Evolutionary conservation across 164 flowering plant genomes (phyloP), one percentile per base, ranked within the genome.

Genomic region (Hamamelis virginiana): DNA sequence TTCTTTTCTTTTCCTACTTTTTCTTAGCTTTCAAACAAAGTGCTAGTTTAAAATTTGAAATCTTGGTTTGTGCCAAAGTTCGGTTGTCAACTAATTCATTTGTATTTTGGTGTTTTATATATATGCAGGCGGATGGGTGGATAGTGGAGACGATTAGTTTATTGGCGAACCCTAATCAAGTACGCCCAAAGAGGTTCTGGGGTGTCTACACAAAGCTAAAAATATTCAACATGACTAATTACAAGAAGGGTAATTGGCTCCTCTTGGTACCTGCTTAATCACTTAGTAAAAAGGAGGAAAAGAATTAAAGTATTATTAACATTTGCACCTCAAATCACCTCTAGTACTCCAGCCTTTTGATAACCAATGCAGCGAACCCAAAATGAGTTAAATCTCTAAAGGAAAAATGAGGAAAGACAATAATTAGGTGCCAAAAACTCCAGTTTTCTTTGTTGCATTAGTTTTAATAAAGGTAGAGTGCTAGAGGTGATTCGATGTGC

Each of bases 191-290:
- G 75, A 86, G 99, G 76, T 95, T 95, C 82, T 95, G 99, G 99
- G 99, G 99, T 63, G 99, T 95, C 46, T 95, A 95, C 75, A 95
- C 98, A 4, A 95, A 95, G 82, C 80, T 95, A 38, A 95, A 92
- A 72, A 91, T 95, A 74, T 95, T 95, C 75, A 91, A 91, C 81
- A 81, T 95, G 98, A 92, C 97, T 22, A 67, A 83, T 8, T 95
- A 95, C 71, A 86, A 80, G 68, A 95, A 95, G 87, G 99, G 99
- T 92, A 79, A 65, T 16, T 47, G 0, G 15, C 19, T 48, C 13
- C 33, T 15, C 1, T 18, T 52, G 21, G 4, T 28, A 3, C 28
- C 26, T 27, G 55, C n/a, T 38, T 43, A 15, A 10, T 27, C 68
- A 26, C 15, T 65, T 12, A 55, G 26, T 26, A 19, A 23, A 25